phyloP scores from a whole-genome alignment of 352 stramenopile species.

The Globisporangium viniferum region DNA sequence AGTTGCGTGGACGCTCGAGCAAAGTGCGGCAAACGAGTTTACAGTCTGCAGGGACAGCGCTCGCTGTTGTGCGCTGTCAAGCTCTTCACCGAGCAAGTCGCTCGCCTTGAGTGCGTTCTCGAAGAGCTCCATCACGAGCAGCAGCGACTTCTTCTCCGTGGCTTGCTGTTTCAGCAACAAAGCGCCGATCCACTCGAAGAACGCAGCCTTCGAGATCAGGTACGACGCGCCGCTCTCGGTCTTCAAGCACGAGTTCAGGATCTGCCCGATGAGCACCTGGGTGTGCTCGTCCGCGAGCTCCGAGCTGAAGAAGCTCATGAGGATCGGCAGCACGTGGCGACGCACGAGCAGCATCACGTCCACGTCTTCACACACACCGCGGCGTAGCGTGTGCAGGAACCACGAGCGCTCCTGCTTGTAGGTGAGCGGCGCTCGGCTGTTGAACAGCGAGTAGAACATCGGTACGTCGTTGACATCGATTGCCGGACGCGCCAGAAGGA shows the following conservation, averaged over 20 bases:
- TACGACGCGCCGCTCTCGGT: slow-evolving; percentile 47
- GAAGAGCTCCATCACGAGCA: slow-evolving; percentile 42
- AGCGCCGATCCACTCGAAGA: slow-evolving; percentile 59
- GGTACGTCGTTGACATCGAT: slow-evolving; percentile 80
- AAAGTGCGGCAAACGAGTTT: slow-evolving; percentile 43
- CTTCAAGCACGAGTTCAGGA: slow-evolving; percentile 45
- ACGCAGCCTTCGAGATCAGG: slow-evolving; percentile 56
- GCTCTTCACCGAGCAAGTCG: slow-evolving; percentile 16
- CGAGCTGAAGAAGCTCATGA: slow-evolving; percentile 80
- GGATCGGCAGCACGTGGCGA: slow-evolving; percentile 75
- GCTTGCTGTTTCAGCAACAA: slow-evolving; percentile 31
- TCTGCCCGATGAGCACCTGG: slow-evolving; percentile 60
- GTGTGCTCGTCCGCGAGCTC: slow-evolving; percentile 78
- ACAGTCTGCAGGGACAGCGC: slow-evolving; percentile 31
- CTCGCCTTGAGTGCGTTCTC: slow-evolving; percentile 25
- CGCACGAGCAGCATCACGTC: slow-evolving; percentile 71
- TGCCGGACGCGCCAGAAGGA: slow-evolving; percentile 71
- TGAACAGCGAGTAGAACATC: slow-evolving; percentile 89
- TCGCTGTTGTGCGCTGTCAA: slow-evolving; percentile 39
- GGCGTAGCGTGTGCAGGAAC: slow-evolving; percentile 74
- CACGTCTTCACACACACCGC: slow-evolving; percentile 57
- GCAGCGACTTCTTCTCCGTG: slow-evolving; percentile 16
- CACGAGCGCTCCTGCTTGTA: slow-evolving; percentile 84
- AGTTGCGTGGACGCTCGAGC: slow-evolving; percentile 12
- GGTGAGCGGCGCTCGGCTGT: slow-evolving; percentile 62